Conservation (phyloP, 352 stramenopile genomes). For the Phytophthora sp. region DNA sequence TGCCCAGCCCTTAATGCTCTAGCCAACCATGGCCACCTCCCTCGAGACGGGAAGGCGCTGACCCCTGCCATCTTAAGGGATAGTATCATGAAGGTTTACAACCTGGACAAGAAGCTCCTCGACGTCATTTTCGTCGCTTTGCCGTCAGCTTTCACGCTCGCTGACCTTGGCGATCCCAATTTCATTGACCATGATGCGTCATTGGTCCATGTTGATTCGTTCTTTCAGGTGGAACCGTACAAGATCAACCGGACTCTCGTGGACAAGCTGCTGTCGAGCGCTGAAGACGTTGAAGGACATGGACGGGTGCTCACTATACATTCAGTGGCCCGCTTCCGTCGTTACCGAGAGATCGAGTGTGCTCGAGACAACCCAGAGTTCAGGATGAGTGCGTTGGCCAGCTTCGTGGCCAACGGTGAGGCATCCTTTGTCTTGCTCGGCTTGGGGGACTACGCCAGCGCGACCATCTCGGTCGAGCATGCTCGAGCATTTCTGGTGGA, state of each 20-base stretch:
- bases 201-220: conserved; percentile 62
- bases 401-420: conserved; percentile 54
- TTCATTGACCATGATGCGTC: conserved; percentile 79
- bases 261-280: conserved; percentile 43
- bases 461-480: conserved; percentile 51
- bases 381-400: conserved; percentile 48
- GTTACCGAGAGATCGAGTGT: conserved; percentile 48
- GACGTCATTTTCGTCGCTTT: conserved; percentile 27
- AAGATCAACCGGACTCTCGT: conserved; percentile 57
- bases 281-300: conserved; percentile 21
- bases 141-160: conserved; percentile 42
- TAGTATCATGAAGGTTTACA: conserved; percentile 55
- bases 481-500: conserved; percentile 54
- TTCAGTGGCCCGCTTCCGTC: conserved; percentile 47
- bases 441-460: conserved; percentile 49
- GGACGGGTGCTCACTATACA: conserved; percentile 46
- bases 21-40: conserved; percentile 57
- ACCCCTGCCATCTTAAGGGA: conserved; percentile 42
- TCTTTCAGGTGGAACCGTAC: conserved; percentile 48
- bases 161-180: conserved; percentile 54
- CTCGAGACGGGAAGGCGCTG: conserved; percentile 45
- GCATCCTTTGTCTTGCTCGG: conserved; percentile 51
- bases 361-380: conserved; percentile 46
- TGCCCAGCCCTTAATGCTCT: conserved; percentile 55
- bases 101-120: conserved; percentile 42